Base-by-base conservation (phyloP, 2,329 filamentous ascomycete species). In the Pseudogymnoascus sp. region DNA sequence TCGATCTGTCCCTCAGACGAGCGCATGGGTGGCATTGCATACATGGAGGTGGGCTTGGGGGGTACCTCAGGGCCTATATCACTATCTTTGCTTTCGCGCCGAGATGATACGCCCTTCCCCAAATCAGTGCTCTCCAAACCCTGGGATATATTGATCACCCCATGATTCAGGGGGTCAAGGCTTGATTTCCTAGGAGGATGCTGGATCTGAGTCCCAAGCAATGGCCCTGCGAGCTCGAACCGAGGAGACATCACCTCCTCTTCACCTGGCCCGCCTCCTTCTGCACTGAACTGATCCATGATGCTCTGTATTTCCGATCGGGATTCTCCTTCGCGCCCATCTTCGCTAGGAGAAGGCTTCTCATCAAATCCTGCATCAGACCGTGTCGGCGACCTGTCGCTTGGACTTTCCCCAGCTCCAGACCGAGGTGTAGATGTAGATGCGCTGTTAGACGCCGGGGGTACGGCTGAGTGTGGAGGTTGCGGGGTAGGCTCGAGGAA, bases 231-330 rank as follows among this genome's bases (percentile, higher is more conserved):
- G 64, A 93, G 83, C 74, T 93, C 92, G 46, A 96, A 76, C 31
- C 91, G 84, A 4, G 92, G 92, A 66, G 92, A 96, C 91, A 96
- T 96, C 72, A 96, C 91, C 74, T 96, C 91, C 60, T 93, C 88
- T 65, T 84, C 86, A 4, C 82, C 88, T 1, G 87, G 88, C 0
- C 87, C 90, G 61, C 86, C 85, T 28, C 85, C 85, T 60, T 85
- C 85, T 71, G 90, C 87, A 69, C 89, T 88, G 70, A 97, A 97
- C 76, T 97, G 95, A 66, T 91, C 91, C 91, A 99, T 97, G 74
- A 99, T 97, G 73, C 84, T 96, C 76, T 97, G 91, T 65, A 99
- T 97, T 77, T 99, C 95, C 5, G 88, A 88, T 64, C 86, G 85
- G 1, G 90, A 91, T 61, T 85, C 86, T 60, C 84, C 84, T 59